A percentile compares a stretch with the other conserved stretches of the same genome.
phyloP scores from a whole-genome alignment of 2,329 filamentous ascomycete species.

The Paraphoma sp. region DNA sequence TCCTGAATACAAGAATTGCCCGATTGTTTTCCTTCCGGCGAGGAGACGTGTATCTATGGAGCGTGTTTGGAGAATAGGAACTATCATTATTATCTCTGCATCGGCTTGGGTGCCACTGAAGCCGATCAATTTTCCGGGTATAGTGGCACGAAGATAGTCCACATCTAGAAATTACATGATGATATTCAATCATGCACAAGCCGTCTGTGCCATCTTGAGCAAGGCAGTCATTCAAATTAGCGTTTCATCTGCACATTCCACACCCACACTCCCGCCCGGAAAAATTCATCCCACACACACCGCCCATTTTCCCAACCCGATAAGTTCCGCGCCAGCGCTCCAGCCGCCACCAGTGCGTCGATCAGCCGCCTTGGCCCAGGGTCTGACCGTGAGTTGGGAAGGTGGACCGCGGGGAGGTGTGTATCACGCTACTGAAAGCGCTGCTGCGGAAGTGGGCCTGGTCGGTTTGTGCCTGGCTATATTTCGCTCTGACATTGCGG shows the following conservation, averaged over 20 bases:
- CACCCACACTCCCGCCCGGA: background rate
- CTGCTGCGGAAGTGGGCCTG: background rate
- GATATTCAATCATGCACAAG: background rate
- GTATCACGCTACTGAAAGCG: background rate
- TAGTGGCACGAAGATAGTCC: too few relatives aligned
- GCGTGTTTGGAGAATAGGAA: slow-evolving; percentile 4
- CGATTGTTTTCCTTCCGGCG: slow-evolving; percentile 6
- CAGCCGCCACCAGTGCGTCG: background rate
- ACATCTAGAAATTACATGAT: background rate
- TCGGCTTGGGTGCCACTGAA: background rate
- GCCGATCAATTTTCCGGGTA: too few relatives aligned
- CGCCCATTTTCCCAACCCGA: slow-evolving; percentile 3
- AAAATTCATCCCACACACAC: slow-evolving; percentile 5
- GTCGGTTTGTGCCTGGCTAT: background rate
- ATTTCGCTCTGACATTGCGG: background rate
- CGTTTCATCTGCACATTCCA: background rate
- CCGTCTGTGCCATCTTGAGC: background rate
- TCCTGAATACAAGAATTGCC: background rate
- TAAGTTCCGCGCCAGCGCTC: background rate
- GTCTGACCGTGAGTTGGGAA: background rate
- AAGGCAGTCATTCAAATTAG: background rate
- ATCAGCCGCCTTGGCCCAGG: slow-evolving; percentile 3
- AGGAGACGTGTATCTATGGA: slow-evolving; percentile 24
- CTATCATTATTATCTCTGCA: slow-evolving; percentile 6
- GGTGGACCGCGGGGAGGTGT: background rate